Base-by-base conservation (phyloP, 331 rosid genomes). In the Malus hybrid region DNA sequence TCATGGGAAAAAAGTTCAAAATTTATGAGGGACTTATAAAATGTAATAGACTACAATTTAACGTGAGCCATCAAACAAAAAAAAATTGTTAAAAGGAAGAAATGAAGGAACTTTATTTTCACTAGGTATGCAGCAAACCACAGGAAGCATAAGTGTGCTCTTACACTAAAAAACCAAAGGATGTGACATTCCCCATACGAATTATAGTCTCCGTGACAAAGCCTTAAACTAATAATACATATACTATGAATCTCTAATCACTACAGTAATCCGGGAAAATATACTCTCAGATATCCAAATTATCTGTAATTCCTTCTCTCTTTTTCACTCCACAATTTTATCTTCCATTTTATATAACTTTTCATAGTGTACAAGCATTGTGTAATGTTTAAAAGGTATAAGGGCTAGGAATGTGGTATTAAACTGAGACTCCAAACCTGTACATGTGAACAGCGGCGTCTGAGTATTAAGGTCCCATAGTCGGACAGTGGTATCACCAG, bases 391-490 rank as follows among this genome's bases (percentile, higher is more conserved):
- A 66, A 18, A 50, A 62, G 33, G 65, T 39, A 65, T 54, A 62
- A 36, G 22, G 44, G 69, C 52, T 28, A 70, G 32, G 68, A 90
- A 69, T 56, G 75, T 69, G 8, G 64, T 13, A 31, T 4, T 27
- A 57, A 79, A 74, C 50, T 73, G 39, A 39, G 73, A 78, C 60
- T 29, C 44, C 95, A 66, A 71, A 94, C 99, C 99, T 91, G 92
- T 77, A 82, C 99, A 92, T 24, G 99, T 94, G 85, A 63, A 85
- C 82, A 90, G 24, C 1, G 99, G 99, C 27, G 99, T 92, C 81
- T 94, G 99, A 44, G 99, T 94, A 80, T 48, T 79, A 57, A 94
- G 86, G 82, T 94, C 99, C 99, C 99, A 94, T 70, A 94, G 80
- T 36, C 96, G 85, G 81, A 94, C 96, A 27, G 96, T 90, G 64